Evolutionary conservation across 345 rosid species (phyloP), one percentile per base, ranked within the genome.

Genomic region (Sonneratia alba): DNA sequence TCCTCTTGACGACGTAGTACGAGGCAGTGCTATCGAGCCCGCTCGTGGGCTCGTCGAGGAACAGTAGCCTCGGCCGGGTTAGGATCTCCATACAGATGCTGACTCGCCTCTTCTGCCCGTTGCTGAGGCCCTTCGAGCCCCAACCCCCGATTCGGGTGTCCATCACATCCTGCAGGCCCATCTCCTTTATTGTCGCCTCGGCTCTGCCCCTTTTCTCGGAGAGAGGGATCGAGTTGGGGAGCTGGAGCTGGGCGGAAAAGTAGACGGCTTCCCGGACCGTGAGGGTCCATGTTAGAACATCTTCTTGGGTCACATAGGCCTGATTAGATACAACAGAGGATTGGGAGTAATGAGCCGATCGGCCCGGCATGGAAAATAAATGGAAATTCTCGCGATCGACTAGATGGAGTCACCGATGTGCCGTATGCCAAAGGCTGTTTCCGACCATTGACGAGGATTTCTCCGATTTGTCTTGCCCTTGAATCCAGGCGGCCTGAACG

Each of bases 21-120:
- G 88, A 81, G 0, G 85, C 81, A 0, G 88, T 86, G 45, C 88
- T 80, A 18, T 87, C 88, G 4, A 87, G 83, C 13, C 91, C 91
- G 27, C 87, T 85, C 0, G 91, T 87, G 15, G 88, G 91, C 74
- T 83, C 91, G 22, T 87, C 91, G 7, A 87, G 79, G 71, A 87
- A 85, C 6, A 87, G 70, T 19, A 85, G 85, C 74, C 71, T 81
- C 0, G 91, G 91, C 5, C 75, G 78, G 15, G 86, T 80, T 13
- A 87, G 48, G 74, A 87, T 79, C 73, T 87, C 91, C 6, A 79
- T 85, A 76, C 88, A 85, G 59, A 87, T 87, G 72, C 88, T 87
- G 34, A 87, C 88, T 76, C 90, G 83, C 74, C 88, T 81, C 78
- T 81, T 83, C 67, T 87, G 88, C 16, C 91, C 91, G 15, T 85